Evolutionary conservation across 2,329 filamentous ascomycete species (phyloP).

Genomic region (Cryphonectria japonica): DNA sequence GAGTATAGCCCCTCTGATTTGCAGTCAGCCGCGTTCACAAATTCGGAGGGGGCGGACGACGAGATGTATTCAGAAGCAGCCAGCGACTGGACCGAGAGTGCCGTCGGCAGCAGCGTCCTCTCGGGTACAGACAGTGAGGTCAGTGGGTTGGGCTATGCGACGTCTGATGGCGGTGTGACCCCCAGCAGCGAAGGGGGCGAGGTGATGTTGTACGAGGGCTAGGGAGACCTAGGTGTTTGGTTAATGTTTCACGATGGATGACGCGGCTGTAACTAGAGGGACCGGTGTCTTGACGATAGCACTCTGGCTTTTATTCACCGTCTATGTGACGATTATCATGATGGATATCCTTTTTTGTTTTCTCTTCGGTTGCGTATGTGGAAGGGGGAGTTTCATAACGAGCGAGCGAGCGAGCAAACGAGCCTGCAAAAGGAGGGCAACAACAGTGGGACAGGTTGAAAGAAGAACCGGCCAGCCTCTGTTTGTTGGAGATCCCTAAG

Average conservation of each 20-base stretch:
- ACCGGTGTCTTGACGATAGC: background rate
- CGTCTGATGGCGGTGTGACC: constrained; percentile 19
- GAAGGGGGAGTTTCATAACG: constrained; percentile 2
- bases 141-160: constrained; percentile 17
- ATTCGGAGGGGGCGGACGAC: constrained; percentile 31
- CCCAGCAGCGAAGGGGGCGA: constrained; percentile 27
- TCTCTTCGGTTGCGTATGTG: background rate
- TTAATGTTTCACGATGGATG: background rate
- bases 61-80: constrained; percentile 41
- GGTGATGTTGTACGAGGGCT: constrained; percentile 32
- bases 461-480: background rate
- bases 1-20: constrained; percentile 25
- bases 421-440: background rate
- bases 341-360: background rate
- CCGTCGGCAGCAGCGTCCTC: constrained; percentile 33
- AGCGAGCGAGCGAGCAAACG: background rate
- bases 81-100: constrained; percentile 56
- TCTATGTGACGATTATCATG: constrained; percentile 7
- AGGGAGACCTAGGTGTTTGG: constrained; percentile 1
- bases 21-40: constrained; percentile 5
- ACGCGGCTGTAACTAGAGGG: background rate
- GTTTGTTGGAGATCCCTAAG: background rate
- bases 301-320: background rate
- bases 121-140: constrained; percentile 33
- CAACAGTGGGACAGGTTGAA: background rate